A percentile compares a stretch with the other conserved stretches of the same genome.
These are phyloP conservation scores for Pseudonectria foliicola DNA, from an alignment of 2,329 filamentous ascomycete species.

Conservation along the genomic window DNA sequence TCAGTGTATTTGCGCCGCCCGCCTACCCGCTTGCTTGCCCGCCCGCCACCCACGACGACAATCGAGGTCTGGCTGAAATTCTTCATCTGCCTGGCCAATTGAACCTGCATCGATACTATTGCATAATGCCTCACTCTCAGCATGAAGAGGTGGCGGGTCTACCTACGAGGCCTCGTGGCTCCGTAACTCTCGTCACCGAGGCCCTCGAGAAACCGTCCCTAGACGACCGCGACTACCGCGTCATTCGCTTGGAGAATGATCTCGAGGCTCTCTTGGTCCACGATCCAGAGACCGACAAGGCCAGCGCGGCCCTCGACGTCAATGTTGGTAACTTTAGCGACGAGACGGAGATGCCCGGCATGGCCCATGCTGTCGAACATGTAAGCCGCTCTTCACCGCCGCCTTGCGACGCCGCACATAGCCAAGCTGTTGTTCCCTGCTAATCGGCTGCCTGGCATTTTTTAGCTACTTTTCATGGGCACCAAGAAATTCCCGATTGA, in stretches of 20 bases:
- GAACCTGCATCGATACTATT: slow-evolving; percentile 2
- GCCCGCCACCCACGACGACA: neutral
- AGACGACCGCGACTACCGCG: slow-evolving; percentile 81
- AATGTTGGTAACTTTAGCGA: slow-evolving; percentile 96
- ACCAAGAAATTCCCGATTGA: slow-evolving; percentile 96
- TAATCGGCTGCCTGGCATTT: slow-evolving; percentile 6
- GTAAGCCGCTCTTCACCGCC: slow-evolving; percentile 30
- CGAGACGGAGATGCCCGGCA: slow-evolving; percentile 80
- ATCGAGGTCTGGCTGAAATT: neutral
- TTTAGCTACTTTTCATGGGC: slow-evolving; percentile 85
- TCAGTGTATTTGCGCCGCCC: slow-evolving; percentile 8
- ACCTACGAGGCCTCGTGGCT: slow-evolving; percentile 9
- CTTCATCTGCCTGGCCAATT: neutral
- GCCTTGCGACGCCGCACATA: neutral
- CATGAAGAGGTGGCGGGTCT: slow-evolving; percentile 20
- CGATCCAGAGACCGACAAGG: slow-evolving; percentile 92
- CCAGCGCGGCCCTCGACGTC: slow-evolving; percentile 89
- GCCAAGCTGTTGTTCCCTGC: slow-evolving; percentile 1
- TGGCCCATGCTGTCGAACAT: slow-evolving; percentile 95
- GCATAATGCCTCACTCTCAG: slow-evolving; percentile 25
- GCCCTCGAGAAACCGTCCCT: slow-evolving; percentile 73
- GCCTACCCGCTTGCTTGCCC: neutral
- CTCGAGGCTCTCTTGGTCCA: slow-evolving; percentile 90
- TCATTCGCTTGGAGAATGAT: slow-evolving; percentile 77
- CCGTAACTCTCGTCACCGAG: slow-evolving; percentile 51